Evolutionary conservation across 176 grass and related monocot genomes (phyloP).

Genomic region (Oryza meridionalis): DNA sequence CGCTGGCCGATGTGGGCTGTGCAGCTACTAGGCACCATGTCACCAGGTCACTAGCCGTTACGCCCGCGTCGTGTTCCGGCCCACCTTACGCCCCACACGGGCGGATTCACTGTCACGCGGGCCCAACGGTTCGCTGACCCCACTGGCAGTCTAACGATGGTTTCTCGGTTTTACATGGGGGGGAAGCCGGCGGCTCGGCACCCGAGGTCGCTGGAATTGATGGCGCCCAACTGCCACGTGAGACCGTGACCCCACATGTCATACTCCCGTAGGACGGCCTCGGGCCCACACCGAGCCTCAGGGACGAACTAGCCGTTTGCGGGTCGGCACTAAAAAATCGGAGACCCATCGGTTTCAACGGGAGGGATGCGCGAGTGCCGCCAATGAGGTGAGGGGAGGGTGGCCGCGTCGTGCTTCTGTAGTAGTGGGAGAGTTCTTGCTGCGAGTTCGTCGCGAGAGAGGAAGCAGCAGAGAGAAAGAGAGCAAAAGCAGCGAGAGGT

Average conservation of each 20-base stretch:
- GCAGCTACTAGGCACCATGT: neutral
- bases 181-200: neutral
- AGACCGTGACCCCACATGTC: neutral
- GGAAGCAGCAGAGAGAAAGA: neutral
- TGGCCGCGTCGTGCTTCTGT: neutral
- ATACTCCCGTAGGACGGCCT: accelerated
- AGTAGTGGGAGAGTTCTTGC: neutral
- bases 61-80: neutral
- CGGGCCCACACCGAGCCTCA: conserved; percentile 47
- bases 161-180: neutral
- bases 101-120: neutral
- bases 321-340: conserved; percentile 15
- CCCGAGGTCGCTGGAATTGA: conserved; percentile 27
- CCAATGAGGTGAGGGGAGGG: neutral
- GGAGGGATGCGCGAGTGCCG: neutral
- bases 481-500: neutral
- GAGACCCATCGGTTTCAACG: neutral
- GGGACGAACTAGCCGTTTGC: conserved; percentile 83
- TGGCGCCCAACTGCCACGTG: conserved; percentile 38
- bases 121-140: accelerated
- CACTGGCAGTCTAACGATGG: neutral
- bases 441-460: conserved; percentile 3
- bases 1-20: neutral
- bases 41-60: conserved; percentile 38
- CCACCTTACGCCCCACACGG: neutral